A percentile compares a stretch with the other conserved stretches of the same genome.
These are phyloP conservation scores for Didymella glomerata DNA, from an alignment of 2,329 filamentous ascomycete species.

Conservation along the genomic window DNA sequence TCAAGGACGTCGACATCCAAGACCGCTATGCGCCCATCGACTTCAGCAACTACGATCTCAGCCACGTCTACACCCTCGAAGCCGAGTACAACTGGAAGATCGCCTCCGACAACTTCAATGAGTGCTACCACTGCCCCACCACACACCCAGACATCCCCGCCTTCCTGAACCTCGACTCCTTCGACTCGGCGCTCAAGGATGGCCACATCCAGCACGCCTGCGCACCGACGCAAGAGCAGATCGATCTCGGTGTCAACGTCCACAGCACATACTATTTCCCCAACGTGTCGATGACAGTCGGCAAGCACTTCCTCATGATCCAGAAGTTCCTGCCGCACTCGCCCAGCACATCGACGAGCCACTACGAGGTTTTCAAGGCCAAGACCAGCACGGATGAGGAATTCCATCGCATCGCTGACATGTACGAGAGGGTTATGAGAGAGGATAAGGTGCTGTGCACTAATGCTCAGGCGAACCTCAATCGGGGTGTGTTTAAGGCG, in stretches of 20 bases:
- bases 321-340: slow-evolving; percentile 66
- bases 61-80: slow-evolving; percentile 37
- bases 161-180: slow-evolving; percentile 64
- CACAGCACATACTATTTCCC: slow-evolving; percentile 44
- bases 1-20: slow-evolving; percentile 35
- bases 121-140: slow-evolving; percentile 69
- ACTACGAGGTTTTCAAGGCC: slow-evolving; percentile 69
- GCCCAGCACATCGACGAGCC: slow-evolving; percentile 61
- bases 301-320: slow-evolving; percentile 66
- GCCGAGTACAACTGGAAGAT: slow-evolving; percentile 43
- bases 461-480: slow-evolving; percentile 66
- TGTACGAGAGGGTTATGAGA: slow-evolving; percentile 69
- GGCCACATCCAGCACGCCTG: slow-evolving; percentile 42
- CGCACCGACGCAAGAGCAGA: slow-evolving; percentile 28
- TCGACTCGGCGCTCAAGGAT: slow-evolving; percentile 44
- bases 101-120: slow-evolving; percentile 67
- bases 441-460: slow-evolving; percentile 70
- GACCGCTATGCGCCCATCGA: slow-evolving; percentile 29
- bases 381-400: slow-evolving; percentile 65
- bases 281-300: slow-evolving; percentile 33
- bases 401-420: slow-evolving; percentile 64
- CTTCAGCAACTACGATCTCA: slow-evolving; percentile 34
- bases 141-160: slow-evolving; percentile 66
- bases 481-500: slow-evolving; percentile 67
- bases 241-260: slow-evolving; percentile 30